A percentile compares a stretch with the other conserved stretches of the same genome.
Conservation (phyloP, 2,329 filamentous ascomycete species). For the Penicillium palitans region DNA sequence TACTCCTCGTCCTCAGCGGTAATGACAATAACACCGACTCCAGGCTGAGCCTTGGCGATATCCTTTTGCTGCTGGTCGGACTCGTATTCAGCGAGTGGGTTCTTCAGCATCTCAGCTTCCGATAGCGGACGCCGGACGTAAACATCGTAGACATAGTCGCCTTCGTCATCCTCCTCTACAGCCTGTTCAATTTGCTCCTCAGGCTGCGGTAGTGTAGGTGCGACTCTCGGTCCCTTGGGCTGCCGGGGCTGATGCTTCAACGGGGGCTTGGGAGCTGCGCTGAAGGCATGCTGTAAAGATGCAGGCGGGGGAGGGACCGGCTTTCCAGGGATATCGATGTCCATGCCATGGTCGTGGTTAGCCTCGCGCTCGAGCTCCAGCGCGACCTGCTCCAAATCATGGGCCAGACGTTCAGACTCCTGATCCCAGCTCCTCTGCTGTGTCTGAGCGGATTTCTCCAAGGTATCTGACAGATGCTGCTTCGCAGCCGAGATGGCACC, state of each 20-base stretch:
- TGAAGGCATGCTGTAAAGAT: slow-evolving; percentile 2
- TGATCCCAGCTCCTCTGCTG: slow-evolving; percentile 44
- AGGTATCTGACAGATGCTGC: slow-evolving; percentile 32
- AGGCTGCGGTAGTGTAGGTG: slow-evolving; percentile 6
- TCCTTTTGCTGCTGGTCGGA: slow-evolving; percentile 31
- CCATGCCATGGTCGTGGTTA: slow-evolving; percentile 20
- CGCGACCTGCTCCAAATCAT: slow-evolving; percentile 45
- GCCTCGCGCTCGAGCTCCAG: slow-evolving; percentile 42
- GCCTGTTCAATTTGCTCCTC: slow-evolving; percentile 2
- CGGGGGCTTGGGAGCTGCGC: slow-evolving; percentile 27
- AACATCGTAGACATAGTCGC: slow-evolving; percentile 62
- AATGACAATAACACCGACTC: slow-evolving; percentile 46
- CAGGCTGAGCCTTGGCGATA: slow-evolving; percentile 34
- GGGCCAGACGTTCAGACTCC: slow-evolving; percentile 44
- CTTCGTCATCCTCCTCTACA: slow-evolving; percentile 45
- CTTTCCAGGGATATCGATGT: slow-evolving; percentile 16
- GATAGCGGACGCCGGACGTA: slow-evolving; percentile 55
- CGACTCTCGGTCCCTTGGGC: slow-evolving; percentile 32
- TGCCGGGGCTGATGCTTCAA: slow-evolving; percentile 41
- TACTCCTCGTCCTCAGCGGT: slow-evolving; percentile 50
- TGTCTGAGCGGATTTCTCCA: slow-evolving; percentile 38
- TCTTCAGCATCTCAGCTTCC: slow-evolving; percentile 35
- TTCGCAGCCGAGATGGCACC: slow-evolving; percentile 38
- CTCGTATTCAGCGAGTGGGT: slow-evolving; percentile 36
- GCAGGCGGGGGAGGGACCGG: slow-evolving; percentile 1